These are phyloP conservation scores for Leccinum olivaceoglutinosum DNA, from an alignment of 1,284 basidiomycete species.

Conservation along the genomic window DNA sequence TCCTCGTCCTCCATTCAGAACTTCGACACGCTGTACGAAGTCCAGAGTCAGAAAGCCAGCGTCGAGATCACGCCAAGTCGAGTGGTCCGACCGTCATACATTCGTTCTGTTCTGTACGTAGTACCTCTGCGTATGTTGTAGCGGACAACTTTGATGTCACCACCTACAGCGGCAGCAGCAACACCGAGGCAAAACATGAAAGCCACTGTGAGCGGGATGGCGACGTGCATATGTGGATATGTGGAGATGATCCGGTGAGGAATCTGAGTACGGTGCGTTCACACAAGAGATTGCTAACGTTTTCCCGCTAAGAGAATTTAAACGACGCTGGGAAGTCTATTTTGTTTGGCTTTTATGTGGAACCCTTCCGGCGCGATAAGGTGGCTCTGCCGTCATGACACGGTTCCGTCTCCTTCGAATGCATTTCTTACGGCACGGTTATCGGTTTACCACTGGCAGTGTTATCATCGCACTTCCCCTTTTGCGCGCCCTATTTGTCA, in stretches of 20 bases:
- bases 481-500: not conserved
- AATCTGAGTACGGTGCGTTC: not conserved
- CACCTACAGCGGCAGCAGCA: not conserved
- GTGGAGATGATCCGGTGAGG: not conserved
- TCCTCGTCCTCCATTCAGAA: no score
- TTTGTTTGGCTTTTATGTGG: not conserved
- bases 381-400: not conserved
- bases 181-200: not conserved
- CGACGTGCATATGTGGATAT: not conserved
- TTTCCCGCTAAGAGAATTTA: not conserved
- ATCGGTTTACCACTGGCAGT: not conserved
- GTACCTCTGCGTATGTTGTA: not conserved
- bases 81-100: no score
- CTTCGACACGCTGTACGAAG: no score
- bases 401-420: not conserved
- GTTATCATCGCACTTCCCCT: not conserved
- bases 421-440: not conserved
- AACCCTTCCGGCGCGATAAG: not conserved
- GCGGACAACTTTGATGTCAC: not conserved
- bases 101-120: not conserved
- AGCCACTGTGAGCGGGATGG: not conserved
- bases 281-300: not conserved
- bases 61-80: no score
- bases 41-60: no score
- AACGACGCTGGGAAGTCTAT: not conserved